Evolutionary conservation across 1,284 basidiomycete species (phyloP), one percentile per base, ranked within the genome.

Genomic region (Cutaneotrichosporon cavernicola): DNA sequence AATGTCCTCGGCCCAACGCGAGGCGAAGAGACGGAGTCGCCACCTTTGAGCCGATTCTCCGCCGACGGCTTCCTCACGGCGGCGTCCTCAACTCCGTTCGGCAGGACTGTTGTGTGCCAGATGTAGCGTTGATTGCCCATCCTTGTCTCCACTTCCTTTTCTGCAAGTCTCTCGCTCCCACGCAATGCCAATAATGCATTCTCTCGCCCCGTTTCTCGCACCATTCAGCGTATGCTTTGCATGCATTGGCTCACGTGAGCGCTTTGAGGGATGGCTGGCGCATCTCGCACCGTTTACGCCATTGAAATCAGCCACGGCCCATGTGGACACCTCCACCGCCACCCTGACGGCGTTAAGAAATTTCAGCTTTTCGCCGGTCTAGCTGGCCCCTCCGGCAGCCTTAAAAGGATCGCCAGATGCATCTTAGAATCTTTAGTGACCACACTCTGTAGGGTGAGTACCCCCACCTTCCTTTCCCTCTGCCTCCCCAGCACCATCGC

Each of bases 401-500:
- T 30, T 56, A 56, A 56, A 56, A 40, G 22, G 6, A 21, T 10
- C 13, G 13, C 36, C 38, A 30, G 11, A 30, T 56, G 22, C 55
- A 43, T 56, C 38, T 21, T 38, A 8, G 38, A 14, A 43, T 56
- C 55, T 43, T 13, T 30, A 56, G 55, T 56, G 55, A 56, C 55
- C 55, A 56, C 55, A 56, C 55, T 56, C 55, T 56, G 55, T 56
- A 56, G 55, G 55, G 55, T 56, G 36, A 56, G 55, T 56, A 56
- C 55, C 26, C 21, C 18, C 53, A 16, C 21, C 18, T 14, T 32
- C 32, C 18, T 30, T 5, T 8, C 26, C 26, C 50, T 30, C 51
- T 16, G 31, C 18, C 52, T 10, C 32, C 16, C 31, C 52, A 32
- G 18, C 22, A 11, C 49, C 13, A 26, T 34, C 32, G 26, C 30